Base-by-base conservation (phyloP, 495 filamentous ascomycete species). In the Neurospora sp. region DNA sequence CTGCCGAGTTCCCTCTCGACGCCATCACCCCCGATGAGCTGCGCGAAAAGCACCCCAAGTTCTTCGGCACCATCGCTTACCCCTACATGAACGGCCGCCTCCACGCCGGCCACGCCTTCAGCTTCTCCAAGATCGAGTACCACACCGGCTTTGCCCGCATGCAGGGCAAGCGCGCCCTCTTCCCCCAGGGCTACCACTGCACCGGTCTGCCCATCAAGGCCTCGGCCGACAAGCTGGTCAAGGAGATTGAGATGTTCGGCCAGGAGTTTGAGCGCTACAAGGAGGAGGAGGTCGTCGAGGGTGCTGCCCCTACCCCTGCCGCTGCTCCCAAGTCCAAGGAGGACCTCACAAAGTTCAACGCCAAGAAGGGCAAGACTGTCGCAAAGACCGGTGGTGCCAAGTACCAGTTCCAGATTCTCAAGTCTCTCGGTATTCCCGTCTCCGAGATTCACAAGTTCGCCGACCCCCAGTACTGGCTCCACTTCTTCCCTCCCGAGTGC, bases 181-280 rank as follows among this genome's bases (percentile, higher is more conserved):
- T 95, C 82, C 96, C 96, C 70, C 89, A 93, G 69, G 96, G 96
- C 16, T 98, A 92, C 83, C 96, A 99, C 84, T 96, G 93, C 83
- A 98, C 96, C 1, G 96, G 96, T 79, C 95, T 99, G 89, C 94
- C 96, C 5, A 98, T 99, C 84, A 98, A 97, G 81, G 94, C 96
- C 5, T 97, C 92, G 78, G 95, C 96, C 37, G 96, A 99, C 83
- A 98, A 98, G 83, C 89, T 99, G 42, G 85, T 87, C 68, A 91
- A 95, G 71, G 96, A 99, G 79, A 88, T 97, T 18, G 88, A 93
- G 82, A 85, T 92, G 83, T 99, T 99, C 80, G 96, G 96, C 31
- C 82, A 90, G 78, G 88, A 92, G 76, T 99, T 99, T 76, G 92
- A 95, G 81, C 82, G 86, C 16, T 94, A 92, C 78, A 89, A 89